phyloP scores from a whole-genome alignment of 148 eudicot genomes.

The Silene uniflora region DNA sequence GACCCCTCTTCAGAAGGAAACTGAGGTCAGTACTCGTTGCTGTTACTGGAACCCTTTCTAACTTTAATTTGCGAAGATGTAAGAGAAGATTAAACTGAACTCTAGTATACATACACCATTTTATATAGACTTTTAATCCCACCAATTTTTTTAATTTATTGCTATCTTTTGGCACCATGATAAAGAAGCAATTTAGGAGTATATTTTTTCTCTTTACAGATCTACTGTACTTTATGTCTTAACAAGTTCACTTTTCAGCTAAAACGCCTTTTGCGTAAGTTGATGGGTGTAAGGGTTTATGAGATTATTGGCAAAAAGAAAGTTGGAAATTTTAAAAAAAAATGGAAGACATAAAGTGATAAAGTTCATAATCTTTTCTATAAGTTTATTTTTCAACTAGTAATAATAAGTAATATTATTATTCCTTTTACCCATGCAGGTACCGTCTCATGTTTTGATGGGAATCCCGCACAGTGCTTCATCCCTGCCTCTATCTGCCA shows the following conservation, averaged over 20 bases:
- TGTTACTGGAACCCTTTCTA: neutral
- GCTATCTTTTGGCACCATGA: too few species aligned
- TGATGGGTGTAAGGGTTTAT: neutral
- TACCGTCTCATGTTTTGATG: conserved; percentile 61
- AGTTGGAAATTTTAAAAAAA: neutral
- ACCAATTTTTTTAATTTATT: too few species aligned
- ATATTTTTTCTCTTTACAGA: too few species aligned
- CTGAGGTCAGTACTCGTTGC: conserved; percentile 38
- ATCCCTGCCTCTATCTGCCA: conserved; percentile 41
- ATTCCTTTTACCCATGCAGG: conserved; percentile 29
- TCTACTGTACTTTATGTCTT: too few species aligned
- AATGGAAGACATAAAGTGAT: neutral
- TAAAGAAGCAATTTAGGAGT: too few species aligned
- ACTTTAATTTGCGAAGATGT: too few species aligned
- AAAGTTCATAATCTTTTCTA: neutral
- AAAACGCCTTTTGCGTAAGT: neutral
- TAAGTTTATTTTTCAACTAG: neutral
- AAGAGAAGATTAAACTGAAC: too few species aligned
- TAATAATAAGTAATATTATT: too few species aligned
- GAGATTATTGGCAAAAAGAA: neutral
- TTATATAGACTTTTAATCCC: too few species aligned
- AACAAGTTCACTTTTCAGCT: too few species aligned
- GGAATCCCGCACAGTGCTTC: conserved; percentile 45
- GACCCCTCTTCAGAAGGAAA: conserved; percentile 61
- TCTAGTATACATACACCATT: too few species aligned